Percentiles rank a stretch among this genome's conserved stretches.
phyloP scores from a whole-genome alignment of 352 stramenopile species.

The Thraustochytrium sp. region DNA sequence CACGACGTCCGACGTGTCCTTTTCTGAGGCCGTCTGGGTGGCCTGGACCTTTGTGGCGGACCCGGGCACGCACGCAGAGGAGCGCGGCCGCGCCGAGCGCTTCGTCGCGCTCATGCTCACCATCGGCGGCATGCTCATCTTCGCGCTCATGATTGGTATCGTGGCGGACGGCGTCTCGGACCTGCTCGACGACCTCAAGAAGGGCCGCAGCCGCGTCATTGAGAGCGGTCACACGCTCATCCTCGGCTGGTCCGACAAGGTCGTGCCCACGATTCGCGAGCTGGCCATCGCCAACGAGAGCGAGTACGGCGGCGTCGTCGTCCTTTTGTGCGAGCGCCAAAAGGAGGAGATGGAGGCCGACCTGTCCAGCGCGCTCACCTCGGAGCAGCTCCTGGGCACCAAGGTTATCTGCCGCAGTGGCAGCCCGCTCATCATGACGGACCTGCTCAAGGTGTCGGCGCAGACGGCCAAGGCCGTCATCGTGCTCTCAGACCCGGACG shows the following conservation, averaged over 20 bases:
- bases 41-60: conserved; percentile 48
- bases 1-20: neutral
- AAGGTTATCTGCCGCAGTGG: conserved; percentile 70
- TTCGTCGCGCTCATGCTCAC: conserved; percentile 56
- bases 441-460: conserved; percentile 69
- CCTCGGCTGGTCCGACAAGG: conserved; percentile 76
- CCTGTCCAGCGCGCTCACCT: conserved; percentile 51
- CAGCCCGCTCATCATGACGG: conserved; percentile 67
- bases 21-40: conserved; percentile 49
- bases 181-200: conserved; percentile 77
- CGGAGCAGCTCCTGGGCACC: conserved; percentile 60
- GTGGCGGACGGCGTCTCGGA: conserved; percentile 73
- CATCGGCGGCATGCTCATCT: conserved; percentile 69
- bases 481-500: conserved; percentile 65
- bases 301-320: conserved; percentile 68
- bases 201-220: conserved; percentile 70
- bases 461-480: conserved; percentile 69
- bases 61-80: conserved; percentile 46
- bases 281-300: conserved; percentile 75
- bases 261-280: conserved; percentile 70
- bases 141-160: conserved; percentile 79
- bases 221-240: conserved; percentile 73
- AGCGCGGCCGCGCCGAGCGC: conserved; percentile 1
- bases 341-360: conserved; percentile 71
- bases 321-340: conserved; percentile 65